A percentile compares a stretch with the other conserved stretches of the same genome.
These are phyloP conservation scores for Murraya koenigii DNA, from an alignment of 345 rosid genomes.

Conservation along the genomic window DNA sequence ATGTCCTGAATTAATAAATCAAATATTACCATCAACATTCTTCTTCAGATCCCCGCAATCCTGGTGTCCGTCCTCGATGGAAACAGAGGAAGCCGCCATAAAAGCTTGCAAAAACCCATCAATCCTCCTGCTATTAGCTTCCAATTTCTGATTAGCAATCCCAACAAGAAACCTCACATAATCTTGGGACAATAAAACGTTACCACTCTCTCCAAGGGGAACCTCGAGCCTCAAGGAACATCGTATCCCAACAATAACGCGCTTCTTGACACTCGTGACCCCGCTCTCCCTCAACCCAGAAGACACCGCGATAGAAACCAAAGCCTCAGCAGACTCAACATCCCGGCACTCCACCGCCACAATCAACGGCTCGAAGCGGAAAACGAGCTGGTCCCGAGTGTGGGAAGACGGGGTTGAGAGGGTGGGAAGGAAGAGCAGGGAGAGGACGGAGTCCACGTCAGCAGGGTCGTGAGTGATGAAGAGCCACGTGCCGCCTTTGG, in stretches of 20 bases:
- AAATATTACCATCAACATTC: conserved; percentile 16
- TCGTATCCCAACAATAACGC: conserved; percentile 79
- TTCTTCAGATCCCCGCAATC: conserved; percentile 26
- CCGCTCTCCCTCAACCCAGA: conserved; percentile 88
- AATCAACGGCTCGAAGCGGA: conserved; percentile 87
- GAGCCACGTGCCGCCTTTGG: conserved; percentile 82
- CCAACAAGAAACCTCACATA: conserved; percentile 71
- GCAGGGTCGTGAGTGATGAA: conserved; percentile 71
- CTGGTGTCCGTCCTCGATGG: conserved; percentile 18
- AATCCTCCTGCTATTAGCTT: conserved; percentile 67
- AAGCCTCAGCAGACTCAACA: conserved; percentile 52
- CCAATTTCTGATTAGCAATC: conserved; percentile 86
- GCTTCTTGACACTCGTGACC: conserved; percentile 63
- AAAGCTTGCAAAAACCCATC: conserved; percentile 55
- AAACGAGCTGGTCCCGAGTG: conserved; percentile 38
- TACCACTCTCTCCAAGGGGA: conserved; percentile 57
- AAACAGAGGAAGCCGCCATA: conserved; percentile 7
- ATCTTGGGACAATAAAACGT: conserved; percentile 53
- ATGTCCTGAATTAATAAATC: too few species aligned
- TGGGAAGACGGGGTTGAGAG: too few species aligned
- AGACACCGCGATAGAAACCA: conserved; percentile 68
- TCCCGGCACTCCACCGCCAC: conserved; percentile 79
- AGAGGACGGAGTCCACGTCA: conserved; percentile 40
- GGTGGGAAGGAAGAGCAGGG: conserved; percentile 50
- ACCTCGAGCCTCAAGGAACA: conserved; percentile 89